Evolutionary conservation across 192 early-diverging fungal genomes (phyloP), one percentile per base, ranked within the genome.

Genomic region (Podila epigama): DNA sequence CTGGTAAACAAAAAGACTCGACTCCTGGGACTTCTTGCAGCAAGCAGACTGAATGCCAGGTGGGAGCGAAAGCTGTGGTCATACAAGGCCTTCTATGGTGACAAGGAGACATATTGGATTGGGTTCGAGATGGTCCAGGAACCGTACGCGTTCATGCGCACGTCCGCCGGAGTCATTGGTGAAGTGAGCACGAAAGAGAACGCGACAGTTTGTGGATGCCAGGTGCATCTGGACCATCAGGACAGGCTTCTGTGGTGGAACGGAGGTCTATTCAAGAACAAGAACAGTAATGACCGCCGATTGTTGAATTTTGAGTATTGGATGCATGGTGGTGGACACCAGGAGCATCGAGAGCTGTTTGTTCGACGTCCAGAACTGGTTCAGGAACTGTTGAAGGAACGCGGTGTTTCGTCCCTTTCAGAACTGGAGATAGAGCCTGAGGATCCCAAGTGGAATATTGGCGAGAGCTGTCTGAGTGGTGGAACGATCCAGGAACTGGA

Each of bases 31-130:
- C 8, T 34, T 89, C 2, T 69, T 77, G 1, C 72, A 64, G 0
- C 85, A 82, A 62, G 60, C 79, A 36, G 57, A 18, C 2, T 41
- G 40, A 41, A 41, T 10, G 18, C 35, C 29, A 66, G 66, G 18
- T 33, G n/a, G 3, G 71, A 73, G 36, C 69, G 84, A n/a, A 71
- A 85, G 25, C 37, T 70, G 13, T 52, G 72, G 13, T 66, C 80
- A 11, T 86, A 86, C 54, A 63, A 44, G 2, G 37, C 66, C 32
- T 60, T 81, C 2, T 77, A 82, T 56, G 87, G 88, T 16, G 88
- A 90, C 73, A 90, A 90, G 69, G 89, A 70, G 53, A 79, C 87
- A 4, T 89, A 85, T 39, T 89, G 88, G 87, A 54, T 86, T 37
- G 86, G 83, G 1, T 80, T 62, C 48, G 88, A 89, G 64, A 68